These are phyloP conservation scores for Calonectria naviculata DNA, from an alignment of 2,329 filamentous ascomycete genomes.

Conservation along the genomic window DNA sequence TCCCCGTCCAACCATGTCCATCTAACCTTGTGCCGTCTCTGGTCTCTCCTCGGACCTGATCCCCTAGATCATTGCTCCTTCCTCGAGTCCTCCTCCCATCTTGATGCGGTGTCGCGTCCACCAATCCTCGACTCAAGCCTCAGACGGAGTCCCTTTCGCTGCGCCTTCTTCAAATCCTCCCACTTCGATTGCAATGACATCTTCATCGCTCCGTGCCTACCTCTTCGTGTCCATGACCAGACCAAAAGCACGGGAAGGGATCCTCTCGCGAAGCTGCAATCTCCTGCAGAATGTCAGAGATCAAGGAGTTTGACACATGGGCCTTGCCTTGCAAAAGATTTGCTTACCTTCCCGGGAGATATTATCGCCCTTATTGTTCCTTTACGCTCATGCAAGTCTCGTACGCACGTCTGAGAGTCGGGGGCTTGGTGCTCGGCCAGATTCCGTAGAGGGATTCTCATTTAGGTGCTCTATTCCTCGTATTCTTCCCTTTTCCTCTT, in stretches of 20 bases:
- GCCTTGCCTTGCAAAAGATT: background rate
- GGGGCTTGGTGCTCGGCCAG: background rate
- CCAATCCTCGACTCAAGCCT: background rate
- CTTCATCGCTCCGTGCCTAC: background rate
- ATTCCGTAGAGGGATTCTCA: too few species aligned
- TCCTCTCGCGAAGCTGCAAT: background rate
- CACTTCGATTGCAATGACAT: background rate
- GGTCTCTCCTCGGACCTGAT: background rate
- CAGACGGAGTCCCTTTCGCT: background rate
- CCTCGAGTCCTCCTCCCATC: background rate
- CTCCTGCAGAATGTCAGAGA: background rate
- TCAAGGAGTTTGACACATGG: background rate
- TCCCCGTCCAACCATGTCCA: too few species aligned
- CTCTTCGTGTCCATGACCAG: background rate
- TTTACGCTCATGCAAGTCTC: background rate
- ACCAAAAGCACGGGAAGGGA: background rate
- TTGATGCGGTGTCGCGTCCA: background rate
- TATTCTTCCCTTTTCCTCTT: too few species aligned
- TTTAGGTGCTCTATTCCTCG: too few species aligned
- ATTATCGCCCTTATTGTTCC: background rate
- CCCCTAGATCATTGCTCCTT: background rate
- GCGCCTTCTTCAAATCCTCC: background rate
- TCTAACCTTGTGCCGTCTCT: background rate
- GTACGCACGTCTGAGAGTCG: background rate
- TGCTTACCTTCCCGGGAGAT: background rate